A percentile compares a stretch with the other conserved stretches of the same genome.
phyloP scores from a whole-genome alignment of 768 basidiomycete genomes.

The Calocybe cyanea region DNA sequence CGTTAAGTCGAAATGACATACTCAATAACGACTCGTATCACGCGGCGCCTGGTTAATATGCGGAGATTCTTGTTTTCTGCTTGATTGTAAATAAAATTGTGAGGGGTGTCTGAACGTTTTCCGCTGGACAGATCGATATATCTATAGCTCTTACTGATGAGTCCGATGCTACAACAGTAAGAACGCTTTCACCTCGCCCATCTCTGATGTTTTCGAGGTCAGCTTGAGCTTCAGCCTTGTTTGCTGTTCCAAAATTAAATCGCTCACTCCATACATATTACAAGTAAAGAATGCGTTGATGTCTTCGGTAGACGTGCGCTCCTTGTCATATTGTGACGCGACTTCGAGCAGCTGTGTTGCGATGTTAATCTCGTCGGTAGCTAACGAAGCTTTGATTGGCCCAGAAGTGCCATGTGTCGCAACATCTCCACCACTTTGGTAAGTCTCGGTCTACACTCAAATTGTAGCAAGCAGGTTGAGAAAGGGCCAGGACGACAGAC shows the following conservation, averaged over 20 bases:
- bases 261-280: constrained; percentile 45
- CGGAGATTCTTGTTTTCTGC: constrained; percentile 37
- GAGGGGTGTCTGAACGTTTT: constrained; percentile 52
- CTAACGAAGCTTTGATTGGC: constrained; percentile 47
- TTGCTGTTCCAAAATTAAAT: background rate
- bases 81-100: constrained; percentile 49
- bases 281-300: constrained; percentile 41
- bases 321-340: constrained; percentile 43
- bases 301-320: constrained; percentile 41
- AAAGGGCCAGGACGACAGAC: constrained; percentile 22
- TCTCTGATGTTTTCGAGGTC: constrained; percentile 34
- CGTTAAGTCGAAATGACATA: constrained; percentile 17
- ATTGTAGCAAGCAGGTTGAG: background rate
- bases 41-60: constrained; percentile 36
- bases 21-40: constrained; percentile 49
- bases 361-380: constrained; percentile 34
- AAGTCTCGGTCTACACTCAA: constrained; percentile 35
- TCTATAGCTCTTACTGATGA: constrained; percentile 36
- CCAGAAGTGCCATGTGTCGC: constrained; percentile 45
- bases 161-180: background rate
- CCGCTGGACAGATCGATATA: constrained; percentile 54
- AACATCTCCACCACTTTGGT: constrained; percentile 22
- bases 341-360: constrained; percentile 44
- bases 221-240: background rate
- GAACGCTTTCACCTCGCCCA: constrained; percentile 45